These are phyloP conservation scores for Skeletonema marinoi DNA, from an alignment of 108 stramenopile species.

Conservation along the genomic window DNA sequence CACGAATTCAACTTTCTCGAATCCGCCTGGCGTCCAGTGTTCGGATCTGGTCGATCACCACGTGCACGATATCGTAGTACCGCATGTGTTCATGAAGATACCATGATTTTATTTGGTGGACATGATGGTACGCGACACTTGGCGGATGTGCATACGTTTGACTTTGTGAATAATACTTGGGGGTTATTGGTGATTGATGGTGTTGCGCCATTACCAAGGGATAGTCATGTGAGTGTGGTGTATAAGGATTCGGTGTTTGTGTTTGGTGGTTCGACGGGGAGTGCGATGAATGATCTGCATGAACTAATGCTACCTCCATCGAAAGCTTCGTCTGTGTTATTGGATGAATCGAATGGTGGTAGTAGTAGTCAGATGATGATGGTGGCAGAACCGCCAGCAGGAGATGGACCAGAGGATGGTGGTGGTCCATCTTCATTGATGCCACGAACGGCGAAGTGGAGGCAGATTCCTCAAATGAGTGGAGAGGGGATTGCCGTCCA, in stretches of 20 bases:
- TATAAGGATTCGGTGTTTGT: conserved; percentile 84
- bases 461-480: conserved; percentile 41
- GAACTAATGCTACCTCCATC: conserved; percentile 77
- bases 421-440: conserved; percentile 17
- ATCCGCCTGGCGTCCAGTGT: conserved; percentile 76
- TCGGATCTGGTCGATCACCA: conserved; percentile 83
- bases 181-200: conserved; percentile 77
- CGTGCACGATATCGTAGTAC: conserved; percentile 96
- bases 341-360: conserved; percentile 15
- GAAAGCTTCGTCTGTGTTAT: conserved; percentile 18
- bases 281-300: conserved; percentile 95
- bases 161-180: conserved; percentile 83
- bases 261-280: conserved; percentile 92
- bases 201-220: conserved; percentile 82
- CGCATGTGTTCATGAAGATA: conserved; percentile 75
- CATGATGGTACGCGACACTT: conserved; percentile 98
- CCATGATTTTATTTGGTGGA: conserved; percentile 89
- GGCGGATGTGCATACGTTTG: conserved; percentile 92
- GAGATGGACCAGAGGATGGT: conserved; percentile 28
- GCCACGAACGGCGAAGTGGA: conserved; percentile 42
- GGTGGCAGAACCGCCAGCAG: conserved; percentile 9
- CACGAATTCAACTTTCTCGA: conserved; percentile 85
- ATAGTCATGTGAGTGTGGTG: conserved; percentile 90
- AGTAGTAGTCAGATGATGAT: neutral
- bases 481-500: conserved; percentile 56